phyloP scores from a whole-genome alignment of 768 basidiomycete genomes.

The Suillus variegatus region DNA sequence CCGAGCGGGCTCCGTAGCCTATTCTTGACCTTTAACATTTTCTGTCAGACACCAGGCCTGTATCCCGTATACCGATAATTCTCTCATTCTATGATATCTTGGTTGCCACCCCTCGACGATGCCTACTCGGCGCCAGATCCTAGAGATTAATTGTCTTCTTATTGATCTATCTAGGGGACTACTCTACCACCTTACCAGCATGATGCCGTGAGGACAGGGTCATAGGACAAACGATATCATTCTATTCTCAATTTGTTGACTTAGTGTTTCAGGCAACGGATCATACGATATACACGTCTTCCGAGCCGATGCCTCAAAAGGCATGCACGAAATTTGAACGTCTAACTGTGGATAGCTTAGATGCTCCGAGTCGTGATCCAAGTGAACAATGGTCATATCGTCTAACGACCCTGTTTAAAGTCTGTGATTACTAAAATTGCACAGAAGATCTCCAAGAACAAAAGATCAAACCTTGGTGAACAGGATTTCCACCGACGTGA shows the following conservation, averaged over 20 bases:
- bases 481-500: background rate
- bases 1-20: background rate
- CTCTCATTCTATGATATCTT: background rate
- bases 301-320: background rate
- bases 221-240: background rate
- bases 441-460: background rate
- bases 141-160: background rate
- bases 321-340: background rate
- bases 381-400: background rate
- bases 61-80: background rate
- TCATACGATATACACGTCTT: background rate
- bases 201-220: background rate
- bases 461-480: background rate
- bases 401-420: background rate
- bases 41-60: background rate
- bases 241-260: background rate
- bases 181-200: background rate
- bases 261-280: background rate
- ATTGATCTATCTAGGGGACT: background rate
- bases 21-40: background rate
- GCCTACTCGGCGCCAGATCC: background rate
- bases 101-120: background rate
- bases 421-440: background rate
- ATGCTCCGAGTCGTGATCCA: background rate
- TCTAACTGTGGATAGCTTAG: background rate